Evolutionary conservation across 495 filamentous ascomycete species (phyloP).

Genomic region (Penicillium lagena): DNA sequence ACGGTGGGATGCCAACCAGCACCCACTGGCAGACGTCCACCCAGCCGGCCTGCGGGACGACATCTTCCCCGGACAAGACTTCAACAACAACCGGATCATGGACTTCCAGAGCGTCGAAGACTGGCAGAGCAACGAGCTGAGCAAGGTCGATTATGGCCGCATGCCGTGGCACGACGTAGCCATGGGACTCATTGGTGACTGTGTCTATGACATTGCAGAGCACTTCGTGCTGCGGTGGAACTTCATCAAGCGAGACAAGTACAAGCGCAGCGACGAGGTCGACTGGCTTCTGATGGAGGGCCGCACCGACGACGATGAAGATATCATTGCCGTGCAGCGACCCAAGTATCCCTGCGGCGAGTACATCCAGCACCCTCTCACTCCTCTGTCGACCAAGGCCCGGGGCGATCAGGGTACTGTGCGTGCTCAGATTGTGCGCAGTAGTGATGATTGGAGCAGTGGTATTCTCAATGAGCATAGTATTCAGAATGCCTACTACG

Average conservation of each 20-base stretch:
- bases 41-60: constrained; percentile 76
- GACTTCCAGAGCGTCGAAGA: constrained; percentile 87
- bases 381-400: constrained; percentile 49
- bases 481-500: constrained; percentile 87
- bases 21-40: constrained; percentile 81
- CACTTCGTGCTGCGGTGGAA: constrained; percentile 97
- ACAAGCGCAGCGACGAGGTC: constrained; percentile 74
- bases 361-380: constrained; percentile 76
- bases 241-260: constrained; percentile 94
- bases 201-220: constrained; percentile 90
- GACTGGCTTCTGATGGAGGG: constrained; percentile 81
- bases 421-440: constrained; percentile 76
- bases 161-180: constrained; percentile 98
- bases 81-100: constrained; percentile 93
- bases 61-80: constrained; percentile 93
- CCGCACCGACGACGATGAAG: constrained; percentile 72
- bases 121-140: constrained; percentile 91
- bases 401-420: constrained; percentile 61
- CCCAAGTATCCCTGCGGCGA: constrained; percentile 81
- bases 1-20: constrained; percentile 82
- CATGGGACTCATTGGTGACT: constrained; percentile 83
- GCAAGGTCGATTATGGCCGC: constrained; percentile 83
- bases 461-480: constrained; percentile 84
- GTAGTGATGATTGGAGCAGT: constrained; percentile 91
- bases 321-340: constrained; percentile 78